phyloP scores from a whole-genome alignment of 139 green algal species.

The Mychonastes homosphaera region DNA sequence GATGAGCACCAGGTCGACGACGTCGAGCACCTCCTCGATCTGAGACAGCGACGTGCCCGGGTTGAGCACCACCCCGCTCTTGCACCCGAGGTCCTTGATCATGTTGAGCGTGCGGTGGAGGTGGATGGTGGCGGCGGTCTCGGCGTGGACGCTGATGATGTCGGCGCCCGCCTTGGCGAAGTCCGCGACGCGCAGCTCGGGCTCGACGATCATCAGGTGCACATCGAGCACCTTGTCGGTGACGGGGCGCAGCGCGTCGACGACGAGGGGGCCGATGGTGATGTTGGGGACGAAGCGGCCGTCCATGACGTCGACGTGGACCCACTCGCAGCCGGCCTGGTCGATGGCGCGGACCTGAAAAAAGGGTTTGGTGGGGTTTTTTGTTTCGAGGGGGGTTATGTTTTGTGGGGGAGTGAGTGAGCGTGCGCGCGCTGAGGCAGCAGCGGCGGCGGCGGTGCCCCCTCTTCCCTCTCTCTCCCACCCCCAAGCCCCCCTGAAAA shows the following conservation, averaged over 20 bases:
- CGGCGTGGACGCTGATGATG: slow-evolving; percentile 94
- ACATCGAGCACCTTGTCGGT: slow-evolving; percentile 92
- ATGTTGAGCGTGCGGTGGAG: slow-evolving; percentile 85
- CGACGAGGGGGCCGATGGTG: slow-evolving; percentile 95
- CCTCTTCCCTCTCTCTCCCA: no score
- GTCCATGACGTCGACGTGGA: slow-evolving; percentile 96
- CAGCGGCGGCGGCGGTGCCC: no score
- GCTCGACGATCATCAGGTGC: slow-evolving; percentile 99
- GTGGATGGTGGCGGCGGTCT: slow-evolving; percentile 88
- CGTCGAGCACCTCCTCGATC: slow-evolving; percentile 88
- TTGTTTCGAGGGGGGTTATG: no score
- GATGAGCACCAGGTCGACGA: slow-evolving; percentile 91
- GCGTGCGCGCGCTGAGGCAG: no score
- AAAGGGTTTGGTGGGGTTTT: no score
- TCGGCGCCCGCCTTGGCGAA: slow-evolving; percentile 97
- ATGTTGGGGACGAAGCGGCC: slow-evolving; percentile 98
- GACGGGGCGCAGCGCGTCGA: slow-evolving; percentile 88
- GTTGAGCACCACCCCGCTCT: slow-evolving; percentile 94
- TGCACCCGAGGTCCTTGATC: slow-evolving; percentile 96
- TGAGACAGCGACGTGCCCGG: slow-evolving; percentile 70
- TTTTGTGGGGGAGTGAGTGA: no score
- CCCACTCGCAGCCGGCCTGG: slow-evolving; percentile 87
- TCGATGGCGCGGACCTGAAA: slow-evolving; percentile 86
- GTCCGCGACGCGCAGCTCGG: slow-evolving; percentile 86
- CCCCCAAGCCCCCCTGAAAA: no score